Evolutionary conservation across 2,329 filamentous ascomycete genomes (phyloP).

Genomic region (Sporothrix sp.): DNA sequence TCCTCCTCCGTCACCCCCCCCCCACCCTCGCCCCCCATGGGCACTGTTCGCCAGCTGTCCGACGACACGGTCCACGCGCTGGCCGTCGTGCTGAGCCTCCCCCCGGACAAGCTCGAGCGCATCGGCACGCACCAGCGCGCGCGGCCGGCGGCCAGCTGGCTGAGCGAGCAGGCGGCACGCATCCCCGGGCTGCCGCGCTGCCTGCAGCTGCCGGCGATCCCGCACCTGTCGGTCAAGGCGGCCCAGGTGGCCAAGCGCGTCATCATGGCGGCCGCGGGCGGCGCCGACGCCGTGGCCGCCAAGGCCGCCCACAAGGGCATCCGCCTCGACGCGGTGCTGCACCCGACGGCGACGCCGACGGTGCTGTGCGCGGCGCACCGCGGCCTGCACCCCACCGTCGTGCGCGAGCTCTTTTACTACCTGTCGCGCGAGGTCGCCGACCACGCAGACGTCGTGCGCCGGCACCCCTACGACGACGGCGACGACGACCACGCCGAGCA

Average conservation of each 20-base stretch:
- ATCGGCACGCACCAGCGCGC: not conserved
- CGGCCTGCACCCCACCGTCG: slow-evolving; percentile 18
- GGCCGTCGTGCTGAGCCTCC: slow-evolving; percentile 8
- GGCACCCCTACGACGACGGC: slow-evolving; percentile 3
- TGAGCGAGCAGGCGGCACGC: slow-evolving; percentile 10
- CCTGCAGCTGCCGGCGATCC: slow-evolving; percentile 4
- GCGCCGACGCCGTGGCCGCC: slow-evolving; percentile 8
- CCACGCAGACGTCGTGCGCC: slow-evolving; percentile 14
- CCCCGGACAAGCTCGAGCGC: not conserved
- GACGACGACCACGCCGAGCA: not conserved
- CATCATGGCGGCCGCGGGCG: slow-evolving; percentile 8
- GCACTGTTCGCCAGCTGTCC: not conserved
- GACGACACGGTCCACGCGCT: slow-evolving; percentile 2
- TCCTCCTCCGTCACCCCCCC: no score
- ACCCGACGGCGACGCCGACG: slow-evolving; percentile 11
- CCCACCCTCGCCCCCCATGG: not conserved
- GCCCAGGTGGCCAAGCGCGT: slow-evolving; percentile 19
- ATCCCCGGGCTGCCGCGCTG: slow-evolving; percentile 8
- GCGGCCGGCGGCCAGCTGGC: slow-evolving; percentile 9
- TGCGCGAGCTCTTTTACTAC: slow-evolving; percentile 17
- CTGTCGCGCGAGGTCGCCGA: slow-evolving; percentile 27
- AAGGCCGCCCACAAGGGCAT: slow-evolving; percentile 12
- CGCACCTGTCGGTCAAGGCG: slow-evolving; percentile 25
- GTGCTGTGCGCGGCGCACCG: slow-evolving; percentile 18
- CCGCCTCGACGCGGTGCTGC: not conserved